phyloP scores from a whole-genome alignment of 179 eudicot genomes.

The Beta macrorhiza region DNA sequence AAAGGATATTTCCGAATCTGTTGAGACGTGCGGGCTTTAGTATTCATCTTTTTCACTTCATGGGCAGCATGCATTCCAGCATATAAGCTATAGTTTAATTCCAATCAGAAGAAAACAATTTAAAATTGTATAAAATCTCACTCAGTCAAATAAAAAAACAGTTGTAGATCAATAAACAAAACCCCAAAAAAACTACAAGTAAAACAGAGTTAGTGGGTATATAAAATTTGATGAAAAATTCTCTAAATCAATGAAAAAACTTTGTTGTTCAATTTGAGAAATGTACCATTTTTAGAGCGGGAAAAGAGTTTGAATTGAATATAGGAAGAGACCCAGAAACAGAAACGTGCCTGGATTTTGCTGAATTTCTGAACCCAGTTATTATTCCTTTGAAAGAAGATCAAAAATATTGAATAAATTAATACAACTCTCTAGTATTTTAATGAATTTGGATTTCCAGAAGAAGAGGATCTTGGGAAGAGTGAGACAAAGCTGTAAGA shows the following conservation, averaged over 20 bases:
- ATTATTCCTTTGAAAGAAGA: conserved; percentile 22
- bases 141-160: conserved; percentile 25
- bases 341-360: conserved; percentile 21
- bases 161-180: conserved; percentile 19
- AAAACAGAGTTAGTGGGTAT: conserved; percentile 17
- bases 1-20: conserved; percentile 30
- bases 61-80: conserved; percentile 29
- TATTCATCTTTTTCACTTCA: conserved; percentile 36
- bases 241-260: neutral
- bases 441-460: neutral
- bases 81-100: neutral
- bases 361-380: conserved; percentile 9
- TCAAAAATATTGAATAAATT: neutral
- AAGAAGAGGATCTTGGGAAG: conserved; percentile 14
- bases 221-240: neutral
- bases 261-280: neutral
- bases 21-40: conserved; percentile 43
- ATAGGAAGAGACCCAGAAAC: conserved; percentile 18
- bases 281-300: conserved; percentile 21
- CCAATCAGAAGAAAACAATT: neutral
- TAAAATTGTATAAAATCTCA: neutral
- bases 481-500: conserved; percentile 23
- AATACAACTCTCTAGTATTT: neutral
- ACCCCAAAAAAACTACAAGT: neutral
- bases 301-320: conserved; percentile 19